Conservation (phyloP, 2,329 filamentous ascomycete genomes). For the Paramyrothecium sp. region DNA sequence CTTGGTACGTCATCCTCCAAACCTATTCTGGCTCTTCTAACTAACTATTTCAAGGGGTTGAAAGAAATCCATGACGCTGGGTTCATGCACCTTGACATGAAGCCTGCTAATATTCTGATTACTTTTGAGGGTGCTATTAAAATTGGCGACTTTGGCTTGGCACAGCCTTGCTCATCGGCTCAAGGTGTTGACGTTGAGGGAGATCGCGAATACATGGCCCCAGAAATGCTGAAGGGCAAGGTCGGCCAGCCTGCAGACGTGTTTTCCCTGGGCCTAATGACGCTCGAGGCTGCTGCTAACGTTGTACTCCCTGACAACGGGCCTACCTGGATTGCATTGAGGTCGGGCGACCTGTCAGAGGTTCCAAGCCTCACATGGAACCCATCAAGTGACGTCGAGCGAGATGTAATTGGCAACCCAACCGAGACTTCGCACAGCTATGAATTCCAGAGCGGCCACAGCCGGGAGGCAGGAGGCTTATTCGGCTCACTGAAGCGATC, state of each 20-base stretch:
- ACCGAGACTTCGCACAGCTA: constrained; percentile 35
- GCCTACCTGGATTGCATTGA: constrained; percentile 82
- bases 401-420: constrained; percentile 64
- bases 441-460: constrained; percentile 28
- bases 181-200: constrained; percentile 84
- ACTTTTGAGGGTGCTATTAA: constrained; percentile 79
- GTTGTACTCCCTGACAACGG: constrained; percentile 93
- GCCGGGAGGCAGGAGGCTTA: constrained; percentile 29
- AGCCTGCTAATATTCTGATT: constrained; percentile 82
- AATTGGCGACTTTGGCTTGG: constrained; percentile 84
- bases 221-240: constrained; percentile 82
- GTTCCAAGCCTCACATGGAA: constrained; percentile 86
- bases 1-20: constrained; percentile 57
- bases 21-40: not conserved
- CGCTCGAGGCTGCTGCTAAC: constrained; percentile 92
- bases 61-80: constrained; percentile 86
- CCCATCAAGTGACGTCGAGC: constrained; percentile 65
- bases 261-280: constrained; percentile 90
- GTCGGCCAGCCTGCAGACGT: constrained; percentile 92
- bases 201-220: constrained; percentile 93
- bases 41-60: constrained; percentile 60
- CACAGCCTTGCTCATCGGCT: constrained; percentile 73
- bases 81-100: constrained; percentile 82
- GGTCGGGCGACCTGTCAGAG: constrained; percentile 85
- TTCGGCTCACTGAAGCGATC: constrained; percentile 48